phyloP scores from a whole-genome alignment of 2,329 filamentous ascomycete genomes.

The Aspergillus latus region DNA sequence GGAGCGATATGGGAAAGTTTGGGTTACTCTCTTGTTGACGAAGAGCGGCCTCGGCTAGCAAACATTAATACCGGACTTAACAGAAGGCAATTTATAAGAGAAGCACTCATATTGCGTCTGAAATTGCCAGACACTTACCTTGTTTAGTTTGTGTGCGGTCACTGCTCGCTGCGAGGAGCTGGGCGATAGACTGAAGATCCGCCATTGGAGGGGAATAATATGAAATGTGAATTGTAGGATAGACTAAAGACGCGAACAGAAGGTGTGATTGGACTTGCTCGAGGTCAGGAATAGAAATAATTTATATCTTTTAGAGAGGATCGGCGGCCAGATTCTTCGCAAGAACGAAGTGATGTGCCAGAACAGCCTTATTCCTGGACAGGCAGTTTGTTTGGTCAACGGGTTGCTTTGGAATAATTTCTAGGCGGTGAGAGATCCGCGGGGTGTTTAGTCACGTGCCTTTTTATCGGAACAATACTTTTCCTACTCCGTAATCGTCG shows the following conservation, averaged over 20 bases:
- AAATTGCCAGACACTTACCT: slow-evolving; percentile 57
- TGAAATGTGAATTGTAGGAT: not conserved
- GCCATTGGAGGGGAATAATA: slow-evolving; percentile 51
- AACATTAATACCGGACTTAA: slow-evolving; percentile 5
- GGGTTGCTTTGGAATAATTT: slow-evolving; percentile 24
- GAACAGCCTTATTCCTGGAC: slow-evolving; percentile 30
- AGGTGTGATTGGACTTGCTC: not conserved
- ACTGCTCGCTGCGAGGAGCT: slow-evolving; percentile 86
- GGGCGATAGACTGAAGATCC: slow-evolving; percentile 64
- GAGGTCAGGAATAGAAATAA: slow-evolving; percentile 1
- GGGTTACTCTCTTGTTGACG: slow-evolving; percentile 77
- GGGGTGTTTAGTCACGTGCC: slow-evolving; percentile 29
- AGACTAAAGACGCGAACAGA: not conserved
- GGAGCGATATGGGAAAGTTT: slow-evolving; percentile 81
- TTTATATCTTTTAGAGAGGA: not conserved
- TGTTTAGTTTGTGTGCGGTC: slow-evolving; percentile 85
- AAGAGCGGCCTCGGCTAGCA: slow-evolving; percentile 75
- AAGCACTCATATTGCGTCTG: not conserved
- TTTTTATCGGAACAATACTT: slow-evolving; percentile 19
- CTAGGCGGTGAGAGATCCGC: slow-evolving; percentile 29
- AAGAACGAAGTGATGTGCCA: not conserved
- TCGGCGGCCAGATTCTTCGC: slow-evolving; percentile 4
- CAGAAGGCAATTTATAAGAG: not conserved
- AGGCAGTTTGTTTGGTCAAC: slow-evolving; percentile 36
- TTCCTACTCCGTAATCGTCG: slow-evolving; percentile 26